Conservation (phyloP, 208 protist species). For the Trypanosoma melophagium region DNA sequence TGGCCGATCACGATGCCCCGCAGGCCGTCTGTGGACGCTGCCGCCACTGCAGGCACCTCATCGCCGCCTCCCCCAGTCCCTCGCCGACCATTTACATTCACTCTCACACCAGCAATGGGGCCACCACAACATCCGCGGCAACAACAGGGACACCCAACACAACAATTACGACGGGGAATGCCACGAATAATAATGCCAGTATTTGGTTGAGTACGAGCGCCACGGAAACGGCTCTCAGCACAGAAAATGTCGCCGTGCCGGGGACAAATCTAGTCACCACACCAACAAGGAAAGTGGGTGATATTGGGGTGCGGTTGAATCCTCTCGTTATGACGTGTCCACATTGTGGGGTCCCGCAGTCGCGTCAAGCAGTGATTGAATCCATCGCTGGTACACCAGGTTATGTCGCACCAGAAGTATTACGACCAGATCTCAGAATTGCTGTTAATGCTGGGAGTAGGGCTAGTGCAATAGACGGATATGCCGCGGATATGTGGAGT, state of each 20-base stretch:
- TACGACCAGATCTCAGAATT: constrained; percentile 27
- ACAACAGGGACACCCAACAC: too few relatives aligned
- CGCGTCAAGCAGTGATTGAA: constrained; percentile 47
- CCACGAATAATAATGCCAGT: too few relatives aligned
- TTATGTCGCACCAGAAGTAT: constrained; percentile 83
- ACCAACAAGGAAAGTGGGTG: constrained; percentile 2
- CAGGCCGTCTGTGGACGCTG: constrained; percentile 7
- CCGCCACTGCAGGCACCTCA: constrained; percentile 14
- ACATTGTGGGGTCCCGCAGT: constrained; percentile 40
- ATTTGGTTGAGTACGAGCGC: too few relatives aligned
- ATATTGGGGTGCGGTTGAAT: constrained; percentile 27
- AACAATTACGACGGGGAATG: too few relatives aligned
- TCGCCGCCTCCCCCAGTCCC: constrained; percentile 3
- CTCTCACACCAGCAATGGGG: constrained; percentile 36
- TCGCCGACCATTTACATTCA: constrained; percentile 11
- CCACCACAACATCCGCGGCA: constrained; percentile 36
- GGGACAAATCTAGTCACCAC: background rate
- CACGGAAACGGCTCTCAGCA: too few relatives aligned
- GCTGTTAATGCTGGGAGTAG: background rate
- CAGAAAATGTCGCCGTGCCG: constrained; percentile 10
- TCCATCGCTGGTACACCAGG: constrained; percentile 66
- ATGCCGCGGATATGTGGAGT: constrained; percentile 93
- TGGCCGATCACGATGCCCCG: constrained; percentile 30
- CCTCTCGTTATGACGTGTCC: constrained; percentile 42
- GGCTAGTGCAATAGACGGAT: constrained; percentile 64